These are phyloP conservation scores for Lyophyllum semitale DNA, from an alignment of 768 basidiomycete genomes.

Conservation along the genomic window DNA sequence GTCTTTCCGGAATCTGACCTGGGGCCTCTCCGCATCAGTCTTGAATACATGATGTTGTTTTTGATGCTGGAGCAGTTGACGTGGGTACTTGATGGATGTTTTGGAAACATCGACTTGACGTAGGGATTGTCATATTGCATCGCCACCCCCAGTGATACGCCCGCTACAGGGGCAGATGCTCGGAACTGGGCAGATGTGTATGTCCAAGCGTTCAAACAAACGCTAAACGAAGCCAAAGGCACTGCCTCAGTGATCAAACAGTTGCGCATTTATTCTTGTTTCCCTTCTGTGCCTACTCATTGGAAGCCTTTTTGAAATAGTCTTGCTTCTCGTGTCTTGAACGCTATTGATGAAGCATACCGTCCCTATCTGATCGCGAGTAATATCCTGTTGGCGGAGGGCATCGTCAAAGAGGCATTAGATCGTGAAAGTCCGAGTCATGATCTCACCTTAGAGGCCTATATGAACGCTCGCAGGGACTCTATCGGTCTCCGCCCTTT, in stretches of 20 bases:
- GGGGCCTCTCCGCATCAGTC: neutral
- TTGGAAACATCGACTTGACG: neutral
- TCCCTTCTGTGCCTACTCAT: neutral
- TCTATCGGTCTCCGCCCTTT: conserved; percentile 6
- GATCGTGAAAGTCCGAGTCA: conserved; percentile 8
- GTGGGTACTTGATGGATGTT: neutral
- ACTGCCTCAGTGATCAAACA: conserved; percentile 4
- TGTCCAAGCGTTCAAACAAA: conserved; percentile 6
- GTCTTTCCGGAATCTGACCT: conserved; percentile 6
- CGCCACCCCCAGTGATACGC: conserved; percentile 4
- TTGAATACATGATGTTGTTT: conserved; percentile 10
- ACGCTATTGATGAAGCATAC: neutral
- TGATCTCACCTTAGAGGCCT: neutral
- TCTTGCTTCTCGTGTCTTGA: neutral
- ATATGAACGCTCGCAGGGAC: conserved; percentile 8
- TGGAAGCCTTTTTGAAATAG: neutral
- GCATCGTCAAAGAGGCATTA: conserved; percentile 8
- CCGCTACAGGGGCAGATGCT: conserved; percentile 3
- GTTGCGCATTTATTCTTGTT: neutral
- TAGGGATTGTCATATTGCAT: neutral
- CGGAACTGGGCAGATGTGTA: conserved; percentile 9
- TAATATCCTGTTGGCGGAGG: conserved; percentile 8
- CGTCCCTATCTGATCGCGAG: neutral
- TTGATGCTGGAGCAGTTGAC: conserved; percentile 13
- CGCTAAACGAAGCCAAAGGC: neutral